Conservation (phyloP, 495 filamentous ascomycete genomes). For the Elaphomyces granulatus region DNA sequence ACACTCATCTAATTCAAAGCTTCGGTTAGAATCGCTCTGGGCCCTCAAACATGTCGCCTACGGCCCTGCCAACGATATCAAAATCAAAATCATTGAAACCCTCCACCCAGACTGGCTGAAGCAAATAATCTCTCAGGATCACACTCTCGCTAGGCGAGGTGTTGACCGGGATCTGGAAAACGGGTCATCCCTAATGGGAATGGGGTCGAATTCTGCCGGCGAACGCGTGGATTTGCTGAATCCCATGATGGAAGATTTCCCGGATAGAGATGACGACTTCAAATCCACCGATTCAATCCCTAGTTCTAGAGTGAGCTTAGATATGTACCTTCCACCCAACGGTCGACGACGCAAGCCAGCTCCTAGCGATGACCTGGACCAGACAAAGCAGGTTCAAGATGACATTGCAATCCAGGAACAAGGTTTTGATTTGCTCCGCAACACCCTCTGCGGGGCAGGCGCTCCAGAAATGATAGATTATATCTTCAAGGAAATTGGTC, state of each 20-base stretch:
- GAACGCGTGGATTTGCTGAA: slow-evolving; percentile 54
- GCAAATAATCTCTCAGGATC: slow-evolving; percentile 46
- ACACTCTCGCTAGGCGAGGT: slow-evolving; percentile 21
- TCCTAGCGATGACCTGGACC: slow-evolving; percentile 34
- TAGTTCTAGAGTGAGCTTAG: slow-evolving; percentile 28
- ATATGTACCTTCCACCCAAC: slow-evolving; percentile 28
- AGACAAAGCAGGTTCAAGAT: slow-evolving; percentile 45
- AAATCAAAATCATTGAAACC: slow-evolving; percentile 60
- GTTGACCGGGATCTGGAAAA: slow-evolving; percentile 28
- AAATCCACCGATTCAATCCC: slow-evolving; percentile 42
- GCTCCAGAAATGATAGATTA: slow-evolving; percentile 68
- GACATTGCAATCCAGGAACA: slow-evolving; percentile 83
- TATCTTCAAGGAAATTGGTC: slow-evolving; percentile 60
- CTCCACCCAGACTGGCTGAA: slow-evolving; percentile 69
- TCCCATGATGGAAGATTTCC: slow-evolving; percentile 32
- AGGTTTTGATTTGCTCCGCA: slow-evolving; percentile 72
- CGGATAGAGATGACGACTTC: slow-evolving; percentile 51
- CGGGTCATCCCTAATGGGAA: slow-evolving; percentile 26
- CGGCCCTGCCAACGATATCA: slow-evolving; percentile 49
- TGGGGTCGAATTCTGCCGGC: slow-evolving; percentile 50
- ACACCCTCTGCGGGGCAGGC: slow-evolving; percentile 61
- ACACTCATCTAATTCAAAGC: slow-evolving; percentile 52
- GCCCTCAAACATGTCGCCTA: slow-evolving; percentile 78
- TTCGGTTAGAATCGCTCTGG: slow-evolving; percentile 78
- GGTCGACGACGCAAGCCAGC: slow-evolving; percentile 31